Conservation (phyloP, 2,329 filamentous ascomycete species). For the Nigrospora oryzae region DNA sequence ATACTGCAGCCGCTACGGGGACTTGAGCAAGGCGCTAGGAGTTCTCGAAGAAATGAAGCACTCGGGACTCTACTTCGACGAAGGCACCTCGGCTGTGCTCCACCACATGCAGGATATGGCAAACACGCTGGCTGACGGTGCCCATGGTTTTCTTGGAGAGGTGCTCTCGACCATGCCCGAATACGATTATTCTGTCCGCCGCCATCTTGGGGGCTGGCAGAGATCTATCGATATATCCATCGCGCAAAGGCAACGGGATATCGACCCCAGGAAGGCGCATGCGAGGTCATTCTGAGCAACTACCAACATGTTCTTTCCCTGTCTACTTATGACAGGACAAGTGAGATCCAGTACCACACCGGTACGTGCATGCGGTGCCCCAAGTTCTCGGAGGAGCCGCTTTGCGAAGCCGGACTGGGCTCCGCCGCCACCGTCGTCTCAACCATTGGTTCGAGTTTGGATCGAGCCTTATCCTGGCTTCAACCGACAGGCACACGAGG, state of each 20-base stretch:
- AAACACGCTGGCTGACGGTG: slow-evolving; percentile 4
- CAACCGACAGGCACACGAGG: no score
- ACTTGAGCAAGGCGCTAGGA: slow-evolving; percentile 44
- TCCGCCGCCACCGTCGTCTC: no score
- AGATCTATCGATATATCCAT: slow-evolving; percentile 16
- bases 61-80: slow-evolving; percentile 50
- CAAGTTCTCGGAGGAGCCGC: no score
- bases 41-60: slow-evolving; percentile 59
- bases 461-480: no score
- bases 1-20: slow-evolving; percentile 52
- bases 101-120: slow-evolving; percentile 19
- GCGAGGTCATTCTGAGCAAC: no score
- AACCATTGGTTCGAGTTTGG: no score
- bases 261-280: slow-evolving; percentile 2
- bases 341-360: no score
- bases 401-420: no score
- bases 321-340: no score
- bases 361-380: no score
- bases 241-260: slow-evolving; percentile 10
- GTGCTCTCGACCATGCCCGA: slow-evolving; percentile 27
- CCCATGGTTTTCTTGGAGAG: slow-evolving; percentile 16
- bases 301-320: no score
- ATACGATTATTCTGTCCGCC: slow-evolving; percentile 20
- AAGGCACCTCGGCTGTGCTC: slow-evolving; percentile 31
- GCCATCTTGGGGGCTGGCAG: slow-evolving; percentile 21